Evolutionary conservation across 495 filamentous ascomycete species (phyloP).

Genomic region (Penicillium goetzii): DNA sequence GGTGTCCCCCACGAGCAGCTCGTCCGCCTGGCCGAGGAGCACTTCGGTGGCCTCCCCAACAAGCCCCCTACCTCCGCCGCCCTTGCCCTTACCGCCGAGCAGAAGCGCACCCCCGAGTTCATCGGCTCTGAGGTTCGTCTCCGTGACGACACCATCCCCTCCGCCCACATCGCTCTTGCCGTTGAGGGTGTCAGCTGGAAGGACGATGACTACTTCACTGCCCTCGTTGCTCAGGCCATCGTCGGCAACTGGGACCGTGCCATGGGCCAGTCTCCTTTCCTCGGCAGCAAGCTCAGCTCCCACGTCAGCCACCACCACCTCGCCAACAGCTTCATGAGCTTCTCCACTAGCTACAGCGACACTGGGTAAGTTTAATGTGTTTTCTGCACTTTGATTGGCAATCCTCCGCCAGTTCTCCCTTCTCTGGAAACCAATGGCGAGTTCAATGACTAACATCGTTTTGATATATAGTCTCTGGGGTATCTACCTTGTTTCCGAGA

Average conservation of each 20-base stretch:
- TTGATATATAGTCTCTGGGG: slow-evolving; percentile 81
- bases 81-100: slow-evolving; percentile 62
- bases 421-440: background rate
- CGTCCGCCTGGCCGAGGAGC: slow-evolving; percentile 93
- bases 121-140: slow-evolving; percentile 93
- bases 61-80: slow-evolving; percentile 72
- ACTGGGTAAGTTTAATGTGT: slow-evolving; percentile 71
- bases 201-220: slow-evolving; percentile 98
- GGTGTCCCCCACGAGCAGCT: slow-evolving; percentile 92
- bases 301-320: slow-evolving; percentile 91
- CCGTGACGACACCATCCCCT: slow-evolving; percentile 92
- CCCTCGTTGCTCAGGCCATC: slow-evolving; percentile 94
- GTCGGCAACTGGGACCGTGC: slow-evolving; percentile 99
- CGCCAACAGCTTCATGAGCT: slow-evolving; percentile 99
- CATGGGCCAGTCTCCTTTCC: slow-evolving; percentile 93
- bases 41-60: slow-evolving; percentile 79
- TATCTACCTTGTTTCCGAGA: slow-evolving; percentile 96
- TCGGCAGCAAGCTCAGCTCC: slow-evolving; percentile 95
- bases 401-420: background rate
- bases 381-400: no score
- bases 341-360: slow-evolving; percentile 98
- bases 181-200: slow-evolving; percentile 99
- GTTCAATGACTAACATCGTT: slow-evolving; percentile 20
- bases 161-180: slow-evolving; percentile 97
- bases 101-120: slow-evolving; percentile 90